Conservation (phyloP, 2,329 filamentous ascomycete species). For the Fusarium sororula region DNA sequence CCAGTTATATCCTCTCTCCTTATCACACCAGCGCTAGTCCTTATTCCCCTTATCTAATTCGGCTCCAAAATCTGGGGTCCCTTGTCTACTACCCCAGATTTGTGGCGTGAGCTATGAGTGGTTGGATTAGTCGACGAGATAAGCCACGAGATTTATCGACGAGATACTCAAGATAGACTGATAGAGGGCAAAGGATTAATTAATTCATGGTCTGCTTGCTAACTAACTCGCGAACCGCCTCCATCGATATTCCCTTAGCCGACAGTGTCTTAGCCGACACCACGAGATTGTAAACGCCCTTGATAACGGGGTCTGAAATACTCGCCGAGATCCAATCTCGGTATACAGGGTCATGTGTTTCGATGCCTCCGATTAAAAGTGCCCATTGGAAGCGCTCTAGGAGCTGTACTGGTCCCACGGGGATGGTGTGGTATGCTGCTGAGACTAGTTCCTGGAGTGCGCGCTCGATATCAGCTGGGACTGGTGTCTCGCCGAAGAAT, state of each 20-base stretch:
- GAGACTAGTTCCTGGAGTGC: neutral
- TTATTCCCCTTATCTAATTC: neutral
- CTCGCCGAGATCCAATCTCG: conserved; percentile 29
- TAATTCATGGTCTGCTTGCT: neutral
- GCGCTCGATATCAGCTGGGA: neutral
- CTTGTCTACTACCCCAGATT: conserved; percentile 9
- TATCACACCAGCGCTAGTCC: neutral
- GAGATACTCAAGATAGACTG: neutral
- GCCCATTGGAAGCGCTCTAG: conserved; percentile 9
- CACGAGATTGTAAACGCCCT: conserved; percentile 2
- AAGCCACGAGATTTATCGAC: neutral
- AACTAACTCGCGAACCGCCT: neutral
- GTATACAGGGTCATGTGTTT: conserved; percentile 30
- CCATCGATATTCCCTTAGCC: conserved; percentile 2
- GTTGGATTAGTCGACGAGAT: conserved; percentile 12
- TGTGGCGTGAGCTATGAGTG: rapidly evolving
- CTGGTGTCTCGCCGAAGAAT: neutral
- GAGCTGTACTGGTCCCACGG: neutral
- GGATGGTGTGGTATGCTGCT: conserved; percentile 2
- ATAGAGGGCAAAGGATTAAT: neutral
- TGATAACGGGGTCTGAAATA: conserved; percentile 35
- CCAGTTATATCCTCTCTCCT: conserved; percentile 8
- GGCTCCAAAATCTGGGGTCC: conserved; percentile 5
- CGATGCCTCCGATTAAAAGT: conserved; percentile 27
- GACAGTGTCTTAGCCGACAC: conserved; percentile 14